Evolutionary conservation across 345 rosid genomes (phyloP), one percentile per base, ranked within the genome.

Genomic region (Geranium rotundifolium): DNA sequence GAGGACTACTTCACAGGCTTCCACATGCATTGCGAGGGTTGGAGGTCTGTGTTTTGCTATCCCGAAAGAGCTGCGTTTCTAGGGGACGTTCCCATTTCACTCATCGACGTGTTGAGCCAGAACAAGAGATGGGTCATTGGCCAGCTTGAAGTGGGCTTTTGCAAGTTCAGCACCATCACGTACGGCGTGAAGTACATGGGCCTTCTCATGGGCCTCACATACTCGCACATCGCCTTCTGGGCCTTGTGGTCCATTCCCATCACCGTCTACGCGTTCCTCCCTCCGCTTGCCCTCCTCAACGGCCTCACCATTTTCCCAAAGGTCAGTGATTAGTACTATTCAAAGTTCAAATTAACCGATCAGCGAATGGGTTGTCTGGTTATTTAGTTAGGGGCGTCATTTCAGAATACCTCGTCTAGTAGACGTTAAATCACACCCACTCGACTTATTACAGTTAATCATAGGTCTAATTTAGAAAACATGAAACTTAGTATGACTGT

Each of bases 121-220:
- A 65, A 63, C 18, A 86, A 82, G 63, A 71, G 97, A 73, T 88
- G 97, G 97, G 56, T 73, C 15, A 46, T 84, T 15, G 96, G 97
- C 9, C 74, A 79, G 1, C 75, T 71, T 27, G 78, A 86, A 69
- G 83, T 84, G 17, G 29, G 17, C 29, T 68, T 83, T 50, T 80
- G 77, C 1, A 75, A 58, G 56, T 75, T 73, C 54, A 77, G 72
- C 63, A 69, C 91, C 3, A 0, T 85, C 10, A 86, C 74, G 5
- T 79, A 56, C 41, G 95, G 95, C 0, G 20, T 80, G 58, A 69
- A 31, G 56, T 34, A 60, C 0, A 69, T 76, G 66, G 90, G 96
- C 6, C 52, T 67, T 19, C 10, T 76, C 0, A 69, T 58, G 77
- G 73, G 81, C 17, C 23, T 86, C 0, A 31, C 65, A 3, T 88